phyloP scores from a whole-genome alignment of 108 stramenopile species.

The Conticribra guillardii region DNA sequence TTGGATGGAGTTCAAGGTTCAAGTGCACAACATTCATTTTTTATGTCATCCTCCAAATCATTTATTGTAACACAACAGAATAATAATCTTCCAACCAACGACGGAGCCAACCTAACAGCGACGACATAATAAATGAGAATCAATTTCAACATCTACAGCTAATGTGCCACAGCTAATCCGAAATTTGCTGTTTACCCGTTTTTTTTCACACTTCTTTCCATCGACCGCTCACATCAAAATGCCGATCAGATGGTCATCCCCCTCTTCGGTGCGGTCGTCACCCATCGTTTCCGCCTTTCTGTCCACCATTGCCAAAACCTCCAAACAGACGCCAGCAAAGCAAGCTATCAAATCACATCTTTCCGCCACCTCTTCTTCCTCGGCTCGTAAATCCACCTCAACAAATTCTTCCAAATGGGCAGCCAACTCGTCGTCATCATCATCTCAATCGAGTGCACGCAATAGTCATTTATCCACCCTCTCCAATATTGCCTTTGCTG shows the following conservation, averaged over 20 bases:
- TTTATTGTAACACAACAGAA: too few species aligned
- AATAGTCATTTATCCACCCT: background rate
- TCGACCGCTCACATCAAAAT: too few species aligned
- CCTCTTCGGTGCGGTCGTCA: background rate
- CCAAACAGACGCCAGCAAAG: background rate
- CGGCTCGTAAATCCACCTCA: background rate
- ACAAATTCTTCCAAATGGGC: background rate
- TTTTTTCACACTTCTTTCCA: too few species aligned
- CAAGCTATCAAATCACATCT: background rate
- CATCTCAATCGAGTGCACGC: conserved; percentile 11
- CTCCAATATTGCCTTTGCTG: conserved; percentile 18
- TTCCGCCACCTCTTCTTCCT: background rate
- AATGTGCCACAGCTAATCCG: too few species aligned
- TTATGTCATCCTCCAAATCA: too few species aligned
- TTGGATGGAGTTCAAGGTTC: too few species aligned
- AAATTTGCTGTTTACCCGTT: too few species aligned
- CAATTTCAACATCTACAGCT: too few species aligned
- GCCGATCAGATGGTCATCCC: conserved; percentile 24
- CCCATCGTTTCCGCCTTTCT: conserved; percentile 15
- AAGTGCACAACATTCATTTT: too few species aligned
- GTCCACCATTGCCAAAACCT: conserved; percentile 5
- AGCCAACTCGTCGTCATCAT: conserved; percentile 2
- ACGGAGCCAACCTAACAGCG: too few species aligned
- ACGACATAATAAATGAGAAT: too few species aligned
- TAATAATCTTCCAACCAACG: too few species aligned